Conservation (phyloP, 768 basidiomycete genomes). For the Grammothele lineata region DNA sequence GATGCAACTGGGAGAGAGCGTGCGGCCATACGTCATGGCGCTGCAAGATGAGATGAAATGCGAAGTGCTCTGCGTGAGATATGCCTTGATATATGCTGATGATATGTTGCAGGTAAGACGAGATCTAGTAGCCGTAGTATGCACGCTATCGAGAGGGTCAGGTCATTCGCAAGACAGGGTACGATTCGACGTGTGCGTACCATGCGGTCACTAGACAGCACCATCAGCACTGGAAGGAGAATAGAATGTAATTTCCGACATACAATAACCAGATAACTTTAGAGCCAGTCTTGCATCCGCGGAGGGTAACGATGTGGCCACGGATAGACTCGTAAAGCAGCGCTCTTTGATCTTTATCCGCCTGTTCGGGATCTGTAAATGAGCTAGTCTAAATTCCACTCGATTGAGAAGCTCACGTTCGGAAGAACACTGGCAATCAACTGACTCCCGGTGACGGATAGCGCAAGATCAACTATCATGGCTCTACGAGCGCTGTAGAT, state of each 20-base stretch:
- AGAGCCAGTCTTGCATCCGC: slow-evolving; percentile 87
- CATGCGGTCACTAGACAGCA: slow-evolving; percentile 49
- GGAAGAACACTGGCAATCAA: slow-evolving; percentile 80
- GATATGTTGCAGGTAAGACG: slow-evolving; percentile 26
- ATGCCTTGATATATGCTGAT: slow-evolving; percentile 21
- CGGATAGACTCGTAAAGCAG: slow-evolving; percentile 81
- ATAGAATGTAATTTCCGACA: too few relatives aligned
- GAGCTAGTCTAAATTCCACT: too few relatives aligned
- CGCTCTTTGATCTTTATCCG: slow-evolving; percentile 82
- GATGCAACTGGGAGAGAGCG: background rate
- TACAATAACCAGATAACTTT: slow-evolving; percentile 90
- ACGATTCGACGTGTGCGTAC: slow-evolving; percentile 22
- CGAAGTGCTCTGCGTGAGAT: slow-evolving; percentile 9
- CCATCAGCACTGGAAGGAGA: background rate
- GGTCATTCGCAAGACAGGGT: background rate
- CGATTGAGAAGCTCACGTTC: slow-evolving; percentile 54
- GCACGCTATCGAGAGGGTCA: slow-evolving; percentile 41
- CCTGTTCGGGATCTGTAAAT: slow-evolving; percentile 46
- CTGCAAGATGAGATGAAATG: slow-evolving; percentile 10
- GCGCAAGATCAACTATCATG: slow-evolving; percentile 81
- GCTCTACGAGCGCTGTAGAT: slow-evolving; percentile 61
- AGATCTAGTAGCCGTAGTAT: slow-evolving; percentile 53
- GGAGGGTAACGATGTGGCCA: slow-evolving; percentile 84
- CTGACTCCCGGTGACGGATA: slow-evolving; percentile 83
- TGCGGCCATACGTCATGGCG: slow-evolving; percentile 1